phyloP scores from a whole-genome alignment of 495 filamentous ascomycete species.

The Hypomontagnella submonticulosa region DNA sequence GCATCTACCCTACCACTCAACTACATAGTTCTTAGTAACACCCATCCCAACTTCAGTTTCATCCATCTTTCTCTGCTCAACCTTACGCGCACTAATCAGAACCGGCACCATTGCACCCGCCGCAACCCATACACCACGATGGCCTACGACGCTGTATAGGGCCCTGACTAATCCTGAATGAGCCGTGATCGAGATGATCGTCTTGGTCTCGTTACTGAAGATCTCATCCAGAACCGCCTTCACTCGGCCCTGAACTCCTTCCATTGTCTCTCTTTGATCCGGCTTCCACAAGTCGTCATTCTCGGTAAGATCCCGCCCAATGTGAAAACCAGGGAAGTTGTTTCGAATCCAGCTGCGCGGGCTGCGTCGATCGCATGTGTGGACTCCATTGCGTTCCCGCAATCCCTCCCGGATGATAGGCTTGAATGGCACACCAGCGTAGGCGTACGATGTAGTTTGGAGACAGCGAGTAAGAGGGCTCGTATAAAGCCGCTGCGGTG shows the following conservation, averaged over 20 bases:
- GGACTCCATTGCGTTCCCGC: conserved; percentile 76
- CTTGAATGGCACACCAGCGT: conserved; percentile 62
- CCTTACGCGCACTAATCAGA: conserved; percentile 42
- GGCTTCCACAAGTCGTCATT: conserved; percentile 68
- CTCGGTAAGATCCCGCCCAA: conserved; percentile 73
- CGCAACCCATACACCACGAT: conserved; percentile 40
- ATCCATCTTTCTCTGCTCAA: neutral
- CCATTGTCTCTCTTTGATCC: conserved; percentile 45
- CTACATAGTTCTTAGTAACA: too few relatives aligned
- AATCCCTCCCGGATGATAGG: conserved; percentile 77
- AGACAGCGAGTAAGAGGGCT: conserved; percentile 76
- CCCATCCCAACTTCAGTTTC: neutral
- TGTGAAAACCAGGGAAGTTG: conserved; percentile 66
- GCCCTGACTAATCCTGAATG: conserved; percentile 49
- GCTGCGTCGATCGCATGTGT: conserved; percentile 82
- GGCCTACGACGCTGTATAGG: conserved; percentile 35
- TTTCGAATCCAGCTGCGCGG: conserved; percentile 65
- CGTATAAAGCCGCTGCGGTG: conserved; percentile 73
- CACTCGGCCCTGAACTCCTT: conserved; percentile 42
- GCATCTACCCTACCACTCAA: too few relatives aligned
- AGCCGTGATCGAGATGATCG: conserved; percentile 46
- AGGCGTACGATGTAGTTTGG: conserved; percentile 71
- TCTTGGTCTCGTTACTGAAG: conserved; percentile 41
- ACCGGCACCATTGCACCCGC: conserved; percentile 48
- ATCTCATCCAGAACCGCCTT: conserved; percentile 45